Percentiles rank a stretch among this genome's conserved stretches.
Evolutionary conservation across 805 yeast genomes (phyloP).

Genomic region (Kurtzmaniella cleridarum): DNA sequence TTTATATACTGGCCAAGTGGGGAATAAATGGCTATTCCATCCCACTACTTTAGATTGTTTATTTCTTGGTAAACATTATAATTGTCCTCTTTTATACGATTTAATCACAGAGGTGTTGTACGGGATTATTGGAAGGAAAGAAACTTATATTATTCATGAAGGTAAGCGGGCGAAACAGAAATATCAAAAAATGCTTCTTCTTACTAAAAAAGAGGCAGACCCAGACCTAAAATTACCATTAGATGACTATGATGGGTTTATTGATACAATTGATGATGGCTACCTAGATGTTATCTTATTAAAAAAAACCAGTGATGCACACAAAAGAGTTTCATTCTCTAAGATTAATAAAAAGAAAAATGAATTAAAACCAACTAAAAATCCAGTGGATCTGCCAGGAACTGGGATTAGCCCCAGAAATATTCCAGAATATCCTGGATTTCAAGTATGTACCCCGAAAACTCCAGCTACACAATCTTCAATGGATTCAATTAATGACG

Average conservation of each 20-base stretch:
- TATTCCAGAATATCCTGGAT: not conserved
- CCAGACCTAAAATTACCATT: conserved; percentile 32
- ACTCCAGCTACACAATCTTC: not conserved
- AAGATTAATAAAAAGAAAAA: conserved; percentile 9
- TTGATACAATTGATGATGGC: conserved; percentile 63
- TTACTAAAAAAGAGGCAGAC: conserved; percentile 17
- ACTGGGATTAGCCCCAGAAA: not conserved
- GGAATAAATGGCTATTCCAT: conserved; percentile 64
- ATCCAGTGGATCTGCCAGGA: not conserved
- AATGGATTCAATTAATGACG: not conserved
- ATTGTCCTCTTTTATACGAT: conserved; percentile 66
- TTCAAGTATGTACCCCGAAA: not conserved
- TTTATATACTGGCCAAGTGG: conserved; percentile 74
- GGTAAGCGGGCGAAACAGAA: conserved; percentile 32
- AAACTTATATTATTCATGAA: conserved; percentile 41
- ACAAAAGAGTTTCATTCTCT: conserved; percentile 18
- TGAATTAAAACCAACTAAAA: conserved; percentile 2
- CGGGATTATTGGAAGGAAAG: conserved; percentile 66
- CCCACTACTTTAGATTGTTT: conserved; percentile 67
- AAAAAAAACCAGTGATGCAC: conserved; percentile 37
- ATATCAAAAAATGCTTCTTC: conserved; percentile 19
- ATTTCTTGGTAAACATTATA: conserved; percentile 58
- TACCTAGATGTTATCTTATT: conserved; percentile 51
- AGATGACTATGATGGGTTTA: conserved; percentile 48
- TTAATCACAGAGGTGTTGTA: conserved; percentile 63